These are phyloP conservation scores for Ogataea pilisensis DNA, from an alignment of 805 yeast species.

Conservation along the genomic window DNA sequence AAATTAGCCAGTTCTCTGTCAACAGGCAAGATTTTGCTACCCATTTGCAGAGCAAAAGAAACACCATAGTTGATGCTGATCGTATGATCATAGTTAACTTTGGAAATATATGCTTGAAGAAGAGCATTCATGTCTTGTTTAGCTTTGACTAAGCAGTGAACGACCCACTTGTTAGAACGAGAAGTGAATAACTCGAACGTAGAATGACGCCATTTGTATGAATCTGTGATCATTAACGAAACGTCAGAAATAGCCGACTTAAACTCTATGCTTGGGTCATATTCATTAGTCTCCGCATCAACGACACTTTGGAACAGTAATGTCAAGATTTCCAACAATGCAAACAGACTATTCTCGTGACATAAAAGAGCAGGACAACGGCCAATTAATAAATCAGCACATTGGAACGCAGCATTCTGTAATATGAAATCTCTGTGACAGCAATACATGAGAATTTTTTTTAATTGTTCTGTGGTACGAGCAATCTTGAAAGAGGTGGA, in stretches of 20 bases:
- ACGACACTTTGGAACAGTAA: slow-evolving; percentile 73
- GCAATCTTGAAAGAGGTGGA: slow-evolving; percentile 53
- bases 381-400: slow-evolving; percentile 64
- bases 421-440: slow-evolving; percentile 74
- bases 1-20: slow-evolving; percentile 61
- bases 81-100: slow-evolving; percentile 19
- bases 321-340: slow-evolving; percentile 76
- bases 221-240: slow-evolving; percentile 62
- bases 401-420: slow-evolving; percentile 75
- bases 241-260: slow-evolving; percentile 40
- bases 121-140: slow-evolving; percentile 74
- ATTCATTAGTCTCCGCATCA: slow-evolving; percentile 80
- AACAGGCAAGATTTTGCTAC: slow-evolving; percentile 62
- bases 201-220: slow-evolving; percentile 66
- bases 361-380: slow-evolving; percentile 77
- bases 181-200: slow-evolving; percentile 59
- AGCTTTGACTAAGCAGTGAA: slow-evolving; percentile 50
- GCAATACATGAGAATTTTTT: slow-evolving; percentile 60
- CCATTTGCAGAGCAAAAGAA: slow-evolving; percentile 87
- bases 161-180: slow-evolving; percentile 66
- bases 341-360: slow-evolving; percentile 65
- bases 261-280: slow-evolving; percentile 77
- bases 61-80: slow-evolving; percentile 66
- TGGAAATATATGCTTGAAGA: slow-evolving; percentile 69
- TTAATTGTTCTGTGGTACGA: slow-evolving; percentile 63